These are phyloP conservation scores for Barnettozyma populi DNA, from an alignment of 805 yeast genomes.

Conservation along the genomic window DNA sequence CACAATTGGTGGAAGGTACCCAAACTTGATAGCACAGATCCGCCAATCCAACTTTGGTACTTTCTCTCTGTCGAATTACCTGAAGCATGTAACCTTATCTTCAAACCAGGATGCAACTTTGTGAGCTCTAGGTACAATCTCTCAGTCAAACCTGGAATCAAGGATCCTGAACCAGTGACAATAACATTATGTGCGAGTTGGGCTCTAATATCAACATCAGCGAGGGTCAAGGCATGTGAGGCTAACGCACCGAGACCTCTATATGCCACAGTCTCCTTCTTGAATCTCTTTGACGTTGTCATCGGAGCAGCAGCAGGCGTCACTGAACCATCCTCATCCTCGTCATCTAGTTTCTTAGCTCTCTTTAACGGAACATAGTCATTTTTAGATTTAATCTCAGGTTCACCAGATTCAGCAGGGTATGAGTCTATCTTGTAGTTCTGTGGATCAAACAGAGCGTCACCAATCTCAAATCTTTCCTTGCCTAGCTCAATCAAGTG, in stretches of 20 bases:
- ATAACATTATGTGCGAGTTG: conserved; percentile 85
- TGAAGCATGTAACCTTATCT: conserved; percentile 75
- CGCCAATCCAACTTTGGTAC: conserved; percentile 88
- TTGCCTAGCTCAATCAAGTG: conserved; percentile 53
- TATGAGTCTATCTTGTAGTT: conserved; percentile 34
- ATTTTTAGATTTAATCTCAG: conserved; percentile 38
- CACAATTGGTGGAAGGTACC: conserved; percentile 95
- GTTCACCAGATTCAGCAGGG: conserved; percentile 48
- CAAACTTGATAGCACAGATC: conserved; percentile 77
- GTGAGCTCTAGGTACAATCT: conserved; percentile 67
- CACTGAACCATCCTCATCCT: conserved; percentile 27
- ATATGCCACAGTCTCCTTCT: conserved; percentile 20
- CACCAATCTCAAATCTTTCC: conserved; percentile 61
- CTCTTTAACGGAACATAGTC: conserved; percentile 75
- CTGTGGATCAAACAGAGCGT: conserved; percentile 65
- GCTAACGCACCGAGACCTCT: conserved; percentile 58
- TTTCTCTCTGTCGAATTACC: conserved; percentile 76
- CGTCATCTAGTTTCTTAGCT: conserved; percentile 32
- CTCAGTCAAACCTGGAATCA: conserved; percentile 77
- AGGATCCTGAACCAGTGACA: conserved; percentile 77
- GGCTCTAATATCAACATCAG: conserved; percentile 80
- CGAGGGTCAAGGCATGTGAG: conserved; percentile 46
- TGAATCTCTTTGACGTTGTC: conserved; percentile 25
- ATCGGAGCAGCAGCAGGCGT: conserved; percentile 13
- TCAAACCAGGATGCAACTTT: conserved; percentile 72